These are phyloP conservation scores for Coemansia sp. DNA, from an alignment of 192 early-diverging fungal genomes.

Conservation along the genomic window DNA sequence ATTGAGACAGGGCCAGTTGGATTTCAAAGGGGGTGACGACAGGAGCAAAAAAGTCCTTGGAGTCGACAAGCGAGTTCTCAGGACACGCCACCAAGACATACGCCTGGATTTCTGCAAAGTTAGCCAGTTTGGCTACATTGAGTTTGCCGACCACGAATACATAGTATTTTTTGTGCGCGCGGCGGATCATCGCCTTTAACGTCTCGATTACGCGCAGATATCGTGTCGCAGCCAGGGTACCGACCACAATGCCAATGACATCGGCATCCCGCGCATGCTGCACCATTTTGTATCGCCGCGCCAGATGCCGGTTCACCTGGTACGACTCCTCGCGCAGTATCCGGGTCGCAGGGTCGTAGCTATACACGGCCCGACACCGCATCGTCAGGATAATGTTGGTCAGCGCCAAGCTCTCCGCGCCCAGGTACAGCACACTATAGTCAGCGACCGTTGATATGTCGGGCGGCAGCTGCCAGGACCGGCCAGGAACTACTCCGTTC, in stretches of 20 bases:
- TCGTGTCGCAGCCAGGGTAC: conserved; percentile 88
- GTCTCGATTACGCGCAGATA: conserved; percentile 81
- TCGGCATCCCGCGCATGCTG: conserved; percentile 91
- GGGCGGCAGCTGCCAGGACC: conserved; percentile 54
- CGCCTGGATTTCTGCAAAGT: conserved; percentile 92
- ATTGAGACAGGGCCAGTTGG: conserved; percentile 65
- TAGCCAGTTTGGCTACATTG: conserved; percentile 93
- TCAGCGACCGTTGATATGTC: conserved; percentile 53
- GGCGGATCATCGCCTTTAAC: conserved; percentile 71
- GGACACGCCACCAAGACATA: conserved; percentile 93
- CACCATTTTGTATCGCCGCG: conserved; percentile 74
- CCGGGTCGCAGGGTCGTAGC: conserved; percentile 65
- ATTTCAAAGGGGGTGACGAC: conserved; percentile 94
- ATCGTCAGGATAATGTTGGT: conserved; percentile 87
- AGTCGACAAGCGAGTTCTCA: conserved; percentile 91
- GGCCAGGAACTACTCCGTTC: conserved; percentile 33
- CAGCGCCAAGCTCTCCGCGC: conserved; percentile 73
- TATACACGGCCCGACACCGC: conserved; percentile 52
- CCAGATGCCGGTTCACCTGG: conserved; percentile 58
- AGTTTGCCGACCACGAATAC: conserved; percentile 91
- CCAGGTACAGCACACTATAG: conserved; percentile 80
- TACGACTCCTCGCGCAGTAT: conserved; percentile 57
- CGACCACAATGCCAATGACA: conserved; percentile 92
- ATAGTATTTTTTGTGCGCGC: conserved; percentile 77
- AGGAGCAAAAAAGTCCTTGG: conserved; percentile 84